phyloP scores from a whole-genome alignment of 225 moss, liverwort and hornwort genomes.

The Lunularia cruciata region DNA sequence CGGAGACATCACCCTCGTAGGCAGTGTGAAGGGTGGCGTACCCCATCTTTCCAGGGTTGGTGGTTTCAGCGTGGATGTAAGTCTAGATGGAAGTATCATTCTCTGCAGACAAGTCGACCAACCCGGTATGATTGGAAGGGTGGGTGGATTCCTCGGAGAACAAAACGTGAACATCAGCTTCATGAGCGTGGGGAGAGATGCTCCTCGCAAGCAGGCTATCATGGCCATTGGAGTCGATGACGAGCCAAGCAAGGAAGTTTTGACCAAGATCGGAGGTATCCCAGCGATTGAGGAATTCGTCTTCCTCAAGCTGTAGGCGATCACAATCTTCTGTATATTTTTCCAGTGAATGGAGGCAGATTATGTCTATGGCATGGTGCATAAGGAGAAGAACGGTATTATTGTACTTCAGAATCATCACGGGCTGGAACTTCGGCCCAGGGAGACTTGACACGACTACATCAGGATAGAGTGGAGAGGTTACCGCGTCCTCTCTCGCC shows the following conservation, averaged over 20 bases:
- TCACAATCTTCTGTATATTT: background rate
- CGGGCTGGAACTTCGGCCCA: slow-evolving; percentile 2
- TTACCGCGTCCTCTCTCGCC: background rate
- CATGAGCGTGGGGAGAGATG: slow-evolving; percentile 88
- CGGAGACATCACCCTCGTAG: slow-evolving; percentile 71
- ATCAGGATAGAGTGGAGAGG: slow-evolving; percentile 10
- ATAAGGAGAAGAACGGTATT: background rate
- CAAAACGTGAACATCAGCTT: slow-evolving; percentile 91
- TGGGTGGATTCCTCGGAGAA: slow-evolving; percentile 63
- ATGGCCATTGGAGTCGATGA: slow-evolving; percentile 92
- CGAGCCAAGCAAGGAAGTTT: slow-evolving; percentile 53
- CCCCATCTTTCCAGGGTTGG: slow-evolving; percentile 74
- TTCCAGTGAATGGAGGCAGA: background rate
- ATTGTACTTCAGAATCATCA: background rate
- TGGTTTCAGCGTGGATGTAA: slow-evolving; percentile 73
- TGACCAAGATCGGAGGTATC: slow-evolving; percentile 61
- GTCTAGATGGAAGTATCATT: slow-evolving; percentile 84
- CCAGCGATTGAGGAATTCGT: slow-evolving; percentile 80
- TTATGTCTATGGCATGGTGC: background rate
- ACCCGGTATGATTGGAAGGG: slow-evolving; percentile 93
- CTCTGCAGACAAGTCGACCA: slow-evolving; percentile 90
- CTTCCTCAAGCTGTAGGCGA: slow-evolving; percentile 64
- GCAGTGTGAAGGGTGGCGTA: slow-evolving; percentile 70
- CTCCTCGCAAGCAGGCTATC: slow-evolving; percentile 70
- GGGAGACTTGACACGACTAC: slow-evolving; percentile 5